phyloP scores from a whole-genome alignment of 805 yeast genomes.

The Monosporozyma yasuniensis region DNA sequence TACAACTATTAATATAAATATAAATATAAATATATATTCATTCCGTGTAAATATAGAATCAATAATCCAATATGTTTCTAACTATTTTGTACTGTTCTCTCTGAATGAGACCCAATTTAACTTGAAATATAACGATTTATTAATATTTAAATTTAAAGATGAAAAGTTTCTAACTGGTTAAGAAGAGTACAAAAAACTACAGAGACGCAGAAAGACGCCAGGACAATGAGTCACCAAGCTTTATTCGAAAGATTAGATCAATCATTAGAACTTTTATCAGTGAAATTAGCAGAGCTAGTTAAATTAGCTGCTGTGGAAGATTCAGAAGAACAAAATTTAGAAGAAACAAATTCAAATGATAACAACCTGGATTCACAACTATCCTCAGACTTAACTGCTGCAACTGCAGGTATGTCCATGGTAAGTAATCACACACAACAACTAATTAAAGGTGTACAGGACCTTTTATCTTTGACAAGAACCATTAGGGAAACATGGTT shows the following conservation, averaged over 20 bases:
- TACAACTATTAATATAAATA: no score
- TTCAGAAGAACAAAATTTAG: constrained; percentile 9
- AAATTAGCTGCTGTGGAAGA: constrained; percentile 19
- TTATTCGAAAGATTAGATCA: constrained; percentile 26
- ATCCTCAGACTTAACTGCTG: constrained; percentile 16
- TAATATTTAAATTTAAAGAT: neutral
- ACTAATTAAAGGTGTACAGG: constrained; percentile 28
- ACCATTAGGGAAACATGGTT: constrained; percentile 30
- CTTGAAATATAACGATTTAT: no score
- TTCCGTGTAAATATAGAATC: neutral
- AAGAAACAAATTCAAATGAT: constrained; percentile 7
- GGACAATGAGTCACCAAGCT: constrained; percentile 26
- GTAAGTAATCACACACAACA: constrained; percentile 26
- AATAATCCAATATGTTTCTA: neutral
- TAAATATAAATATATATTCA: neutral
- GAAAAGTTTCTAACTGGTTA: neutral
- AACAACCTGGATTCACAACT: constrained; percentile 3
- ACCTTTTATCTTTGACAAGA: constrained; percentile 26
- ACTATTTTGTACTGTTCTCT: neutral
- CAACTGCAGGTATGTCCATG: constrained; percentile 24
- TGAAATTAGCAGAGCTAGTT: constrained; percentile 23
- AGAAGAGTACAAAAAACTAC: neutral
- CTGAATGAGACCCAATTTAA: no score
- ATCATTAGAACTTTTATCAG: constrained; percentile 22
- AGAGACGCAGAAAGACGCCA: neutral